Base-by-base conservation (phyloP, 331 rosid species). In the Phaseolus coccineus region DNA sequence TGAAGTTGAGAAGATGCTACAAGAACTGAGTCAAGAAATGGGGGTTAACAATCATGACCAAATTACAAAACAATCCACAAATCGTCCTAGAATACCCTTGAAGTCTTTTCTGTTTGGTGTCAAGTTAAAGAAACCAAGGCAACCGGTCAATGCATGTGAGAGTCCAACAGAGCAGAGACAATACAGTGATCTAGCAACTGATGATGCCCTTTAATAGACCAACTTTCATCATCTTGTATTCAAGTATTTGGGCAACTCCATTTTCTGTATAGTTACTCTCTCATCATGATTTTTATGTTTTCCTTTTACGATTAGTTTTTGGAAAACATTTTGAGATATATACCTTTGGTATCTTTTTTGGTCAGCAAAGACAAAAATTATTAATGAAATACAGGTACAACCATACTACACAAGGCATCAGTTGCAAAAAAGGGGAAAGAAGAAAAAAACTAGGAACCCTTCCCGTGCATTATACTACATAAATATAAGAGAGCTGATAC, bases 51-150 rank as follows among this genome's bases (percentile, higher is more conserved):
- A 27, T 35, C 59, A 73, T 16, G 80, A 64, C 1, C 46, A 73
- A 1, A 46, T 11, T 46, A 57, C 46, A 52, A 89, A 87, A 88
- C 86, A 78, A 2, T 76, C 89, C 0, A 16, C 78, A 2, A 80
- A 71, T 53, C 78, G 90, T 30, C 44, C 82, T 71, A 85, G 90
- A 74, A 73, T 91, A 59, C 98, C 99, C 0, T 81, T 93, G 71
- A 80, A 85, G 87, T 91, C 98, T 11, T 93, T 96, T 88, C 80
- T 96, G 84, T 96, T 96, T 25, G 99, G 99, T 62, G 85, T 82
- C 4, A 96, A 89, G 93, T 67, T 89, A 63, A 93, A 74, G 91
- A 91, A 77, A 82, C 90, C 86, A 63, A 89, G 48, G 81, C 90
- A 88, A 71, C 87, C 97, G 1, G 57, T 82, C 53, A 84, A 82